Evolutionary conservation across 345 rosid species (phyloP).

Genomic region (Murraya koenigii): DNA sequence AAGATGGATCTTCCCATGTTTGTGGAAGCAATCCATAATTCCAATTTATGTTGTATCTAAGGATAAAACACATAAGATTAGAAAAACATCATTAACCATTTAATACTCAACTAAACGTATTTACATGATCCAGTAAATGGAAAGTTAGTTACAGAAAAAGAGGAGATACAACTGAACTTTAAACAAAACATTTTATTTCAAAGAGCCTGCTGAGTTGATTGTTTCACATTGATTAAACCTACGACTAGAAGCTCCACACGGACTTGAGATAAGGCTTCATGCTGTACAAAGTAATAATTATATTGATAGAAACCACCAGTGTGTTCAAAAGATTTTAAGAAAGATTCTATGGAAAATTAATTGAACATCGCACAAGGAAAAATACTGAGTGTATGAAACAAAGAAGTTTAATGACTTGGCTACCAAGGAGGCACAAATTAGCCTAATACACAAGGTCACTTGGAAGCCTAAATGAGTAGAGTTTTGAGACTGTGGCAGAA

Average conservation of each 20-base stretch:
- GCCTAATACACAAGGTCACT: neutral
- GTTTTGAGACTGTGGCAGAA: neutral
- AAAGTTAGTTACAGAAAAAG: neutral
- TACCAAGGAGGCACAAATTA: neutral
- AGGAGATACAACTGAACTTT: neutral
- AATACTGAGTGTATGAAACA: neutral
- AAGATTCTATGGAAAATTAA: neutral
- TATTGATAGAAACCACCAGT: neutral
- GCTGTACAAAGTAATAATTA: neutral
- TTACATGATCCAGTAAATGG: neutral
- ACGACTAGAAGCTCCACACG: neutral
- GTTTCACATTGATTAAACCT: neutral
- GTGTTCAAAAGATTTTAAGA: neutral
- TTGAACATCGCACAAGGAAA: neutral
- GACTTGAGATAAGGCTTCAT: neutral
- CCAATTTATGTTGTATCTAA: constrained; percentile 92
- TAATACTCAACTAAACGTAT: neutral
- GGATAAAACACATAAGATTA: neutral
- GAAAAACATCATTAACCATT: neutral
- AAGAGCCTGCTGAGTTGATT: neutral
- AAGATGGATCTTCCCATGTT: constrained; percentile 98
- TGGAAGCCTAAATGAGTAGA: neutral
- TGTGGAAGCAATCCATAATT: constrained; percentile 98
- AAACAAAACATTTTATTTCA: neutral
- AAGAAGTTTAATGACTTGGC: neutral